phyloP scores from a whole-genome alignment of 1,284 basidiomycete species.

The Moniliophthora roreri region DNA sequence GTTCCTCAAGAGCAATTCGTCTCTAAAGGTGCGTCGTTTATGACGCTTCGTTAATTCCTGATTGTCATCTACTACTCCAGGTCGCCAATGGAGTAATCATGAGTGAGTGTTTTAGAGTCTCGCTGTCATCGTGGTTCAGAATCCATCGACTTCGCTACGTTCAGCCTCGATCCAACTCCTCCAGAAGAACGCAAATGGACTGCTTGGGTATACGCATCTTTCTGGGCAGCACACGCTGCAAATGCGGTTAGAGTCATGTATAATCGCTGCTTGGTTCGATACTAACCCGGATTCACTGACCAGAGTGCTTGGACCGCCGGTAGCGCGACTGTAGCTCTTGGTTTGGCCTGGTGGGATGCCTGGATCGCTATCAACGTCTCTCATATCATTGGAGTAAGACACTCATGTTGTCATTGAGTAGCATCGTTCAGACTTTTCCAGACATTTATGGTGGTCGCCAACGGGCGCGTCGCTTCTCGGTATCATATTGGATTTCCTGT shows the following conservation, averaged over 20 bases:
- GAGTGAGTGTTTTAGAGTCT: no score
- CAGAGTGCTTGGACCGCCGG: constrained; percentile 17
- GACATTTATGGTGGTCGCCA: constrained; percentile 17
- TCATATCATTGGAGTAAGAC: constrained; percentile 15
- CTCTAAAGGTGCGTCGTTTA: constrained; percentile 9
- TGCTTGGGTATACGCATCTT: constrained; percentile 13
- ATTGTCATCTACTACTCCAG: background rate
- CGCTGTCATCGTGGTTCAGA: no score
- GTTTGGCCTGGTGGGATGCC: constrained; percentile 17
- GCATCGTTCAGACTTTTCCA: constrained; percentile 4
- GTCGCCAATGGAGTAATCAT: constrained; percentile 15
- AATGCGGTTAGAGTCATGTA: constrained; percentile 9
- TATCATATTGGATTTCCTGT: constrained; percentile 18
- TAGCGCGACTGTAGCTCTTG: constrained; percentile 11
- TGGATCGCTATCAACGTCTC: constrained; percentile 16
- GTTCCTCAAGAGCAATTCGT: constrained; percentile 13
- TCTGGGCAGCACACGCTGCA: constrained; percentile 17
- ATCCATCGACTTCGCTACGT: no score
- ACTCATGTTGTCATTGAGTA: background rate
- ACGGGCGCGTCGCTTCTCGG: constrained; percentile 16
- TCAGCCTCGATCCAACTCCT: constrained; percentile 16
- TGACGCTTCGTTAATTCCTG: background rate
- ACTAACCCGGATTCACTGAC: no score
- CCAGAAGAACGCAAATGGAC: constrained; percentile 17
- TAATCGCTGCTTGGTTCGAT: background rate